A percentile compares a stretch with the other conserved stretches of the same genome.
Conservation (phyloP, 768 basidiomycete species). For the Macrolepiota dolichaula region DNA sequence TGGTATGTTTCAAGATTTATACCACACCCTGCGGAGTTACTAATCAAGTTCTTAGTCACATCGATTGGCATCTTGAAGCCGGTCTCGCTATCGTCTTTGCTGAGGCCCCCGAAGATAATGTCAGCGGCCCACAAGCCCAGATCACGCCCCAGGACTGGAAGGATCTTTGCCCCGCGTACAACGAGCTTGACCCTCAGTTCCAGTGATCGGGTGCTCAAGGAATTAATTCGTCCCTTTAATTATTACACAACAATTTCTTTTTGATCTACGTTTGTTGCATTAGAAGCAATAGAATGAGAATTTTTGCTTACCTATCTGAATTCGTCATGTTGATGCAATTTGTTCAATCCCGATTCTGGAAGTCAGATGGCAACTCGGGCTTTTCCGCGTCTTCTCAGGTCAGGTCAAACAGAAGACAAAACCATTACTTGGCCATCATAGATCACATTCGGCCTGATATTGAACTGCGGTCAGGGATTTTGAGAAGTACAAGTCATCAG, state of each 20-base stretch:
- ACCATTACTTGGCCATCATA: neutral
- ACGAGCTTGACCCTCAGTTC: conserved; percentile 13
- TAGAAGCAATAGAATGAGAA: neutral
- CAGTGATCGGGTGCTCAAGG: neutral
- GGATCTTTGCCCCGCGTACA: conserved; percentile 26
- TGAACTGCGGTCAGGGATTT: too few relatives aligned
- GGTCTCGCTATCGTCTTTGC: conserved; percentile 37
- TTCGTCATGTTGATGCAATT: too few relatives aligned
- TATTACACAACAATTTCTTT: too few relatives aligned
- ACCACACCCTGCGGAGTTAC: conserved; percentile 16
- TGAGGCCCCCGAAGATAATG: conserved; percentile 22
- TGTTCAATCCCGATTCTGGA: too few relatives aligned
- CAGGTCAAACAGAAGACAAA: too few relatives aligned
- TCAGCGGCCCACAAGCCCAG: conserved; percentile 19
- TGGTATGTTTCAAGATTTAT: conserved; percentile 25
- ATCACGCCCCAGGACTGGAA: conserved; percentile 22
- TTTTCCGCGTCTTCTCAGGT: neutral
- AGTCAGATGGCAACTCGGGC: neutral
- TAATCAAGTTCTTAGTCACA: conserved; percentile 20
- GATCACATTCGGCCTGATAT: too few relatives aligned
- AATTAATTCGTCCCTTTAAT: neutral
- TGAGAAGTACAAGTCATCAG: too few relatives aligned
- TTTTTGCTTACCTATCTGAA: too few relatives aligned
- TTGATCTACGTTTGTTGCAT: neutral
- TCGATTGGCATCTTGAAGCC: conserved; percentile 35